Conservation (phyloP, 2,329 filamentous ascomycete species). For the Nemania abortiva region DNA sequence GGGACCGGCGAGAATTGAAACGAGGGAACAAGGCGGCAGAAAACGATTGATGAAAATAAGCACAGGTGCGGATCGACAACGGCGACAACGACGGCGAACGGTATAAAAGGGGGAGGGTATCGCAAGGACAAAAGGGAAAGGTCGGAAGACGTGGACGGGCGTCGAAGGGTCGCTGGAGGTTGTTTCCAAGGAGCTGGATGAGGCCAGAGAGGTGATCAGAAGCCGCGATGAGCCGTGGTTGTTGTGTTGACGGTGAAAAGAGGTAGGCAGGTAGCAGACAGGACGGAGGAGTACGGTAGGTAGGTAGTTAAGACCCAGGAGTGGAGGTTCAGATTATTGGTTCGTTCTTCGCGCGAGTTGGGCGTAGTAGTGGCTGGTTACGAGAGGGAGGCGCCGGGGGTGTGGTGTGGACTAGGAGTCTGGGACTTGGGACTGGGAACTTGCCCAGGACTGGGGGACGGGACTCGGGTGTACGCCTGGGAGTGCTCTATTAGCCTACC, state of each 20-base stretch:
- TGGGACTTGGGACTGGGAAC: conserved; percentile 3
- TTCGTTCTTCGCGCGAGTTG: conserved; percentile 29
- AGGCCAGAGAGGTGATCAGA: conserved; percentile 26
- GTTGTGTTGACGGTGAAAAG: conserved; percentile 33
- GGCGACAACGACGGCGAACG: conserved; percentile 33
- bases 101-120: conserved; percentile 48
- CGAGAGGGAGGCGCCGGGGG: conserved; percentile 29
- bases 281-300: conserved; percentile 28
- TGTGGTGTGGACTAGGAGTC: not conserved
- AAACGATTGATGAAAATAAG: conserved; percentile 47
- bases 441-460: conserved; percentile 5
- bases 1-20: conserved; percentile 30
- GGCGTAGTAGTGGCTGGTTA: conserved; percentile 23
- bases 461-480: conserved; percentile 4
- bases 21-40: conserved; percentile 32
- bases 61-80: conserved; percentile 43
- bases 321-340: conserved; percentile 37
- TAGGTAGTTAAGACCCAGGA: conserved; percentile 28
- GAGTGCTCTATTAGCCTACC: conserved; percentile 6
- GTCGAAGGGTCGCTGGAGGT: conserved; percentile 21
- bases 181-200: conserved; percentile 28
- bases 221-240: conserved; percentile 38
- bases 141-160: conserved; percentile 24
- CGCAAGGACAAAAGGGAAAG: conserved; percentile 42
- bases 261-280: conserved; percentile 35